A percentile compares a stretch with the other conserved stretches of the same genome.
Conservation (phyloP, 2,329 filamentous ascomycete genomes). For the Plenodomus tracheiphilus region DNA sequence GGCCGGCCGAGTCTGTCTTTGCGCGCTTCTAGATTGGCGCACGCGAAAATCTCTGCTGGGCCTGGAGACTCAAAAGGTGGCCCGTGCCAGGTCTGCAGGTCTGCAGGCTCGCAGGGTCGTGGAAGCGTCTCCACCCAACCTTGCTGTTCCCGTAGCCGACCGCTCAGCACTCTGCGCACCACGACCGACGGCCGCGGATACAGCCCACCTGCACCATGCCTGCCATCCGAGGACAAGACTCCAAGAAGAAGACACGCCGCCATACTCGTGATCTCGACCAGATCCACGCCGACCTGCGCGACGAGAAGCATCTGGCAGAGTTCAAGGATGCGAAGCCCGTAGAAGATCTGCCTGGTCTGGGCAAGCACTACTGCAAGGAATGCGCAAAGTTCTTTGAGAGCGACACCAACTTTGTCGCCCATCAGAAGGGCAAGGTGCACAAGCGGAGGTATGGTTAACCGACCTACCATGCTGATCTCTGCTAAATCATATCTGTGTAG, state of each 20-base stretch:
- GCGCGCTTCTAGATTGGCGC: conserved; percentile 2
- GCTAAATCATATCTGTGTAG: conserved; percentile 52
- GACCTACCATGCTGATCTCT: background rate
- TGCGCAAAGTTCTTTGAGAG: conserved; percentile 97
- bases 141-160: conserved; percentile 27
- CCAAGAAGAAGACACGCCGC: conserved; percentile 53
- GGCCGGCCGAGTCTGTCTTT: conserved; percentile 12
- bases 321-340: conserved; percentile 77
- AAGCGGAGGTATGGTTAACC: conserved; percentile 70
- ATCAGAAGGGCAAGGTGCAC: conserved; percentile 87
- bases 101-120: too few relatives aligned
- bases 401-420: conserved; percentile 72
- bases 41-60: conserved; percentile 21
- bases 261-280: conserved; percentile 84
- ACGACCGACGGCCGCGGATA: conserved; percentile 35
- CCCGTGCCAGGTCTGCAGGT: background rate
- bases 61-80: conserved; percentile 29
- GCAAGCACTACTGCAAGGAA: conserved; percentile 84
- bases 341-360: conserved; percentile 87
- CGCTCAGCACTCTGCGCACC: conserved; percentile 20
- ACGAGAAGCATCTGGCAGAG: conserved; percentile 76
- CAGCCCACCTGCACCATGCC: conserved; percentile 51
- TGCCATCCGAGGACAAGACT: conserved; percentile 54
- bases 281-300: conserved; percentile 78
- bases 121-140: conserved; percentile 18